A percentile compares a stretch with the other conserved stretches of the same genome.
Evolutionary conservation across 176 grass and related monocot species (phyloP).

Genomic region (Ampelocalamus luodianensis): DNA sequence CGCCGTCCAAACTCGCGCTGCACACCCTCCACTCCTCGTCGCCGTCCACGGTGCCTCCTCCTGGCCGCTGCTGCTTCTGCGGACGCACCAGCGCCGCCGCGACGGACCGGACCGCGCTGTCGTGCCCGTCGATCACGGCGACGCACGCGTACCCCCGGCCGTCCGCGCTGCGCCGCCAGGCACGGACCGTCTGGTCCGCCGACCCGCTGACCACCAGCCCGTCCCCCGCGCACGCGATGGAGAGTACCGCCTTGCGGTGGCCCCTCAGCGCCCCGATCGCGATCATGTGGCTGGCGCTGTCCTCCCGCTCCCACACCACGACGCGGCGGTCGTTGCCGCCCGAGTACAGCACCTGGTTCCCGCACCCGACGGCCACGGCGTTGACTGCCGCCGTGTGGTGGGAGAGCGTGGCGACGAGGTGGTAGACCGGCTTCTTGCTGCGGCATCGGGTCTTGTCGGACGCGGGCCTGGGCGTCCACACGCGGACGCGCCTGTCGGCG

Average conservation of each 20-base stretch:
- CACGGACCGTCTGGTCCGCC: conserved; percentile 77
- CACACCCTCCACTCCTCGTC: conserved; percentile 70
- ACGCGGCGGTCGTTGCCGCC: conserved; percentile 78
- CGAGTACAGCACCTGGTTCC: conserved; percentile 55
- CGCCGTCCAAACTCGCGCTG: conserved; percentile 79
- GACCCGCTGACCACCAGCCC: conserved; percentile 78
- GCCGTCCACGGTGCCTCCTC: background rate
- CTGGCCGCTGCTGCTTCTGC: background rate
- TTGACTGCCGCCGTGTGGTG: conserved; percentile 79
- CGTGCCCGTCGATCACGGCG: conserved; percentile 69
- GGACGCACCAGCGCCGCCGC: conserved; percentile 28
- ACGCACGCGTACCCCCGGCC: conserved; percentile 55
- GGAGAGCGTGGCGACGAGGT: conserved; percentile 63
- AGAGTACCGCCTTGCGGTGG: conserved; percentile 72
- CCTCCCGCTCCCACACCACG: conserved; percentile 93
- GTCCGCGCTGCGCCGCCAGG: conserved; percentile 63
- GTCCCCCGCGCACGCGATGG: conserved; percentile 59
- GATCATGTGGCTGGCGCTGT: conserved; percentile 68
- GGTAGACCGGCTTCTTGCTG: conserved; percentile 49
- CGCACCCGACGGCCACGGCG: conserved; percentile 68
- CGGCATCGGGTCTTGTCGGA: background rate
- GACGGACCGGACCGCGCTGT: conserved; percentile 56
- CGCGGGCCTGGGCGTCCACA: conserved; percentile 51
- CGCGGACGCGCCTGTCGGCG: conserved; percentile 66
- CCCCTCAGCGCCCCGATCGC: conserved; percentile 68